Conservation (phyloP, 768 basidiomycete species). For the Guyanaporus albipodus region DNA sequence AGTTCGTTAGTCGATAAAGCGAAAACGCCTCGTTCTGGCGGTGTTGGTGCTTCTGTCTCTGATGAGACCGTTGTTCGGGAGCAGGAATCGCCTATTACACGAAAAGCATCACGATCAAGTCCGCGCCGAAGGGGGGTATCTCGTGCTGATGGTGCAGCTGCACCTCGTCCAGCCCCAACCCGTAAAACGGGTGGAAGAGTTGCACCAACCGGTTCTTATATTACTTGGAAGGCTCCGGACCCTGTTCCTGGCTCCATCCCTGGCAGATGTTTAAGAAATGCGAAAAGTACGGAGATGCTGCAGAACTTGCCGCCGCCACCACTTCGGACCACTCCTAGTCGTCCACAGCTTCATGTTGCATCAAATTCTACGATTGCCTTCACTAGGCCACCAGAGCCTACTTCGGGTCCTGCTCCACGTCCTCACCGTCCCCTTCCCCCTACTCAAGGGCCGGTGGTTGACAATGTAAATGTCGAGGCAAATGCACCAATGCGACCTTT, state of each 20-base stretch:
- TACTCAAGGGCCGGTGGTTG: constrained; percentile 22
- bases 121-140: constrained; percentile 19
- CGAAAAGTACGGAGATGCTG: constrained; percentile 30
- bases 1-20: constrained; percentile 16
- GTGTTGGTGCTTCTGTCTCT: constrained; percentile 14
- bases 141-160: constrained; percentile 19
- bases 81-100: constrained; percentile 10
- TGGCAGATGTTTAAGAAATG: constrained; percentile 19
- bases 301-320: constrained; percentile 15
- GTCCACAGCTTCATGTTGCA: constrained; percentile 23
- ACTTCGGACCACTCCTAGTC: constrained; percentile 31
- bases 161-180: constrained; percentile 18
- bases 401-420: constrained; percentile 18
- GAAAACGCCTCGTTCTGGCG: constrained; percentile 13
- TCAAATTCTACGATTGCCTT: constrained; percentile 14
- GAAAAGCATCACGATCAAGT: constrained; percentile 15
- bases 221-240: constrained; percentile 33
- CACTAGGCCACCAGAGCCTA: constrained; percentile 18
- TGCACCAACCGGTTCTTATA: constrained; percentile 19
- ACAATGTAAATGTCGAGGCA: constrained; percentile 18
- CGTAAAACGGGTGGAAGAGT: constrained; percentile 23
- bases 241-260: constrained; percentile 34
- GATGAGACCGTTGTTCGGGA: constrained; percentile 23
- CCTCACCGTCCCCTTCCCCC: constrained; percentile 29
- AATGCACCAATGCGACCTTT: constrained; percentile 18